Base-by-base conservation (phyloP, 2,329 filamentous ascomycete species). In the Magnaporthiopsis rhizophila region DNA sequence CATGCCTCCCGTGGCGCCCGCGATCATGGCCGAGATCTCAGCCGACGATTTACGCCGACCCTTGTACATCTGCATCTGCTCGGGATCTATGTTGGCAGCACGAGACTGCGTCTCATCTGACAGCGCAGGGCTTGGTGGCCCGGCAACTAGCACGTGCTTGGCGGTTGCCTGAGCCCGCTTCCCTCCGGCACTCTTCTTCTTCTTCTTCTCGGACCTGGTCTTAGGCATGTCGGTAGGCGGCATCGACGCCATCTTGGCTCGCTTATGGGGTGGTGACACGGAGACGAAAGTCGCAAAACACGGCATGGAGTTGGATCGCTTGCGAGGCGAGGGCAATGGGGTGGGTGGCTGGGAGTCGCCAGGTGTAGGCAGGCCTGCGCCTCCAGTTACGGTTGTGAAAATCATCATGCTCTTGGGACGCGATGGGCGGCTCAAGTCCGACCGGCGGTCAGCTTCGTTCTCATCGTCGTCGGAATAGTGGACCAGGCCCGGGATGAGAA, bases 401-500 rank as follows among this genome's bases (percentile, higher is more conserved):
- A 77, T 67, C 69, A 79, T 71, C 64, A 79, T 71, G 68, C 83
- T 86, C 70, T 80, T 81, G 2, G 83, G 82, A 13, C 83, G 79
- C 26, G 67, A 62, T 2, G 71, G 63, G n/a, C 45, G 45, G 21
- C 45, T n/a, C 26, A 67, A 66, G 18, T 30, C 38, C 6, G 66
- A 66, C 12, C 72, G 66, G 6, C 79, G 69, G 66, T 78, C 70
- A 1, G 34, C 30, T 8, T 74, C 74, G 1, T 76, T 74, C 5
- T 75, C 73, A 2, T 78, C 79, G 62, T 89, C 88, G 18, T 88
- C 87, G 64, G 91, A 87, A 68, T 86, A 82, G 15, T 74, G 74
- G 0, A 83, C 85, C 6, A 92, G 80, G 0, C 89, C 89, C 3
- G 90, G 89, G 59, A 92, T 83, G 71, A 95, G 90, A 58, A 96